phyloP scores from a whole-genome alignment of 129 eudicot species.

The sunflower (Helianthus annuus) region HanXRQr2.0-SUNRISE NC_035433.2:112507593-112508092 shows the following conservation, averaged over 20 bases:
- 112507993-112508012: slow-evolving; percentile 36
- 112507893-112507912: not conserved
- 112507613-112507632: slow-evolving; percentile 38
- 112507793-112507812: slow-evolving; percentile 46
- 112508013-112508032: slow-evolving; percentile 38
- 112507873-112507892: not conserved
- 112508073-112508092: slow-evolving; percentile 26
- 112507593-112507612: slow-evolving; percentile 42
- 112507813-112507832: slow-evolving; percentile 47
- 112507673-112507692: slow-evolving; percentile 52
- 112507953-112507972: slow-evolving; percentile 27
- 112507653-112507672: slow-evolving; percentile 34
- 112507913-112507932: slow-evolving; percentile 37
- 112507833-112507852: not conserved
- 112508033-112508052: slow-evolving; percentile 35
- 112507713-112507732: slow-evolving; percentile 30
- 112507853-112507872: not conserved
- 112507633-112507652: slow-evolving; percentile 27
- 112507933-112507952: slow-evolving; percentile 18
- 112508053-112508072: slow-evolving; percentile 29
- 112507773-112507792: slow-evolving; percentile 39
- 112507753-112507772: slow-evolving; percentile 34
- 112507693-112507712: slow-evolving; percentile 41
- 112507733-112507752: slow-evolving; percentile 30
- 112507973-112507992: slow-evolving; percentile 32